These are phyloP conservation scores for Oryza meyeriana DNA, from an alignment of 176 grass and related monocot species.

Conservation along the genomic window DNA sequence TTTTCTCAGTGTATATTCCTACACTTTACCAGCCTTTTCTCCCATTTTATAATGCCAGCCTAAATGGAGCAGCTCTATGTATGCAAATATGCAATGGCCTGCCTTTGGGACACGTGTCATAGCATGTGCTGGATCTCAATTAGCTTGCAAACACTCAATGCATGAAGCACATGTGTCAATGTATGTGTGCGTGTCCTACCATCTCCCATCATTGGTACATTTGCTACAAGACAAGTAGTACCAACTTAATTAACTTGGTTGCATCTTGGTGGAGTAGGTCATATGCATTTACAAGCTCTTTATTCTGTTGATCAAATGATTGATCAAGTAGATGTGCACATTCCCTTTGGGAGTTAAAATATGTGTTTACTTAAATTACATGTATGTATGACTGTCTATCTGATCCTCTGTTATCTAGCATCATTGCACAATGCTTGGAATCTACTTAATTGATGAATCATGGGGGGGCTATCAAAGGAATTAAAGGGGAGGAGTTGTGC, in stretches of 20 bases:
- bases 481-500: not conserved
- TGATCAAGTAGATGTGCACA: not conserved
- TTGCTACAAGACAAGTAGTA: not conserved
- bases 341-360: constrained; percentile 18
- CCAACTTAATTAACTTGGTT: constrained; percentile 12
- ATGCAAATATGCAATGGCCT: not conserved
- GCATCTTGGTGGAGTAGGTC: constrained; percentile 28
- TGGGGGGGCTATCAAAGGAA: not conserved
- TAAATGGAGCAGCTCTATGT: no score
- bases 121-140: not conserved
- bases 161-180: not conserved
- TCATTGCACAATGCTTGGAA: constrained; percentile 35
- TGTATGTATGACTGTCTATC: not conserved
- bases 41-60: not conserved
- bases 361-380: not conserved
- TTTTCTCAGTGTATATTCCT: not conserved
- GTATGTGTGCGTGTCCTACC: not conserved
- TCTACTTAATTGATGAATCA: constrained; percentile 35
- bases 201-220: constrained; percentile 1
- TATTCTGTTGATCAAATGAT: constrained; percentile 9
- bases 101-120: constrained; percentile 15
- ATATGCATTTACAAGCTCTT: not conserved
- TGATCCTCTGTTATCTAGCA: constrained; percentile 10
- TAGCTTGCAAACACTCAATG: constrained; percentile 5
- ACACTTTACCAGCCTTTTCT: not conserved